Conservation (phyloP, 2,329 filamentous ascomycete genomes). For the Fusarium pseudoanthophilum region DNA sequence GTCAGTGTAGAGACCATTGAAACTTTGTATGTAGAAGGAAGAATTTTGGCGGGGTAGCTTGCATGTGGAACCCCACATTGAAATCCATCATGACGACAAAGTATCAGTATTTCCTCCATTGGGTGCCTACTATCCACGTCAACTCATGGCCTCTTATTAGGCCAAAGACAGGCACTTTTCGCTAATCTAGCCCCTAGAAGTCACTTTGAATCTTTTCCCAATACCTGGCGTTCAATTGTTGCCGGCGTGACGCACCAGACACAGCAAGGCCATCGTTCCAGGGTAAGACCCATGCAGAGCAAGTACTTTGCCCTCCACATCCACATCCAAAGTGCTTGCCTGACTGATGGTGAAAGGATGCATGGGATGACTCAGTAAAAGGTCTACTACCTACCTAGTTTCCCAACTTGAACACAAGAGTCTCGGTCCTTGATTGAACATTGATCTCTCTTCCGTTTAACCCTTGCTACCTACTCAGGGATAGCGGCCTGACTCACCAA, state of each 20-base stretch:
- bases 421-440: neutral
- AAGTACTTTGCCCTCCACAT: neutral
- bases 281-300: constrained; percentile 18
- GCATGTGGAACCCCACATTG: constrained; percentile 1
- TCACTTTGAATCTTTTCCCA: neutral
- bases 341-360: neutral
- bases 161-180: neutral
- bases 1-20: neutral
- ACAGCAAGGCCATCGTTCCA: neutral
- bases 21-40: neutral
- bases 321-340: constrained; percentile 11
- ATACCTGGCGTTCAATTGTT: neutral
- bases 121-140: neutral
- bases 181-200: no score
- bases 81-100: neutral
- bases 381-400: neutral
- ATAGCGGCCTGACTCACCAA: constrained; percentile 39
- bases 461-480: neutral
- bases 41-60: constrained; percentile 37
- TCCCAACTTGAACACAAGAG: neutral
- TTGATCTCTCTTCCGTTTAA: neutral
- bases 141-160: neutral
- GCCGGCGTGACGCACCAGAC: constrained; percentile 18
- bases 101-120: neutral
- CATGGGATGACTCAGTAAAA: constrained; percentile 19